Percentiles rank a stretch among this genome's conserved stretches.
Evolutionary conservation across 2,329 filamentous ascomycete species (phyloP).

Genomic region (Westerdykella ornata): DNA sequence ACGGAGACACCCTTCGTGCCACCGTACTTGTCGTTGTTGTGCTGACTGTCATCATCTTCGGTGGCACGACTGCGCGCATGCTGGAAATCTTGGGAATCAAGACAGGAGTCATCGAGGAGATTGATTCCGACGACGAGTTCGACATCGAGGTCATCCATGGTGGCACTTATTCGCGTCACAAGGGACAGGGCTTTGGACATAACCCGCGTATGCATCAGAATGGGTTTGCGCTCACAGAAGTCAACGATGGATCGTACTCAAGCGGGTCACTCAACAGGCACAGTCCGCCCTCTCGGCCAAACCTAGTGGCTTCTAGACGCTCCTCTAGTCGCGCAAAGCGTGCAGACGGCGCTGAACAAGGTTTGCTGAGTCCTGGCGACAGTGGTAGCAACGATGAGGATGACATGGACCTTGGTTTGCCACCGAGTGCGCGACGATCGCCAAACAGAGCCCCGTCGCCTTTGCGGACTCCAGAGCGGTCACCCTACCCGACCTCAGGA

Average conservation of each 20-base stretch:
- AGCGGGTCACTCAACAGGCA: constrained; percentile 50
- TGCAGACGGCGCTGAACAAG: constrained; percentile 48
- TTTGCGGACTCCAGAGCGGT: constrained; percentile 12
- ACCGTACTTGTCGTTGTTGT: constrained; percentile 98
- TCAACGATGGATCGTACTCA: constrained; percentile 53
- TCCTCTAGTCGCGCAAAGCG: constrained; percentile 47
- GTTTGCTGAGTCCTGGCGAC: constrained; percentile 46
- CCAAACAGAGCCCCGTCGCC: constrained; percentile 36
- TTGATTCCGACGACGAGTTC: constrained; percentile 97
- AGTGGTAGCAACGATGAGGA: constrained; percentile 49
- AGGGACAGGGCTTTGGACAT: constrained; percentile 70
- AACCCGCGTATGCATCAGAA: constrained; percentile 54
- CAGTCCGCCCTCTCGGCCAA: constrained; percentile 40
- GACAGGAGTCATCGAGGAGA: constrained; percentile 92
- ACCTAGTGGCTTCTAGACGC: constrained; percentile 44
- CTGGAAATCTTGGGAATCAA: constrained; percentile 94
- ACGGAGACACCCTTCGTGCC: constrained; percentile 75
- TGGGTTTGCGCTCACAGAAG: constrained; percentile 49
- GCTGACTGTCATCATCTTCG: constrained; percentile 96
- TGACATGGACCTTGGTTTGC: constrained; percentile 53
- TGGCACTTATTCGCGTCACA: constrained; percentile 71
- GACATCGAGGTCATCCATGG: constrained; percentile 73
- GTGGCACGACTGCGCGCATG: constrained; percentile 95
- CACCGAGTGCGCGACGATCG: constrained; percentile 49
- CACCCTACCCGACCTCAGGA: constrained; percentile 40